phyloP scores from a whole-genome alignment of 345 rosid species.

The Luvunga scandens region DNA sequence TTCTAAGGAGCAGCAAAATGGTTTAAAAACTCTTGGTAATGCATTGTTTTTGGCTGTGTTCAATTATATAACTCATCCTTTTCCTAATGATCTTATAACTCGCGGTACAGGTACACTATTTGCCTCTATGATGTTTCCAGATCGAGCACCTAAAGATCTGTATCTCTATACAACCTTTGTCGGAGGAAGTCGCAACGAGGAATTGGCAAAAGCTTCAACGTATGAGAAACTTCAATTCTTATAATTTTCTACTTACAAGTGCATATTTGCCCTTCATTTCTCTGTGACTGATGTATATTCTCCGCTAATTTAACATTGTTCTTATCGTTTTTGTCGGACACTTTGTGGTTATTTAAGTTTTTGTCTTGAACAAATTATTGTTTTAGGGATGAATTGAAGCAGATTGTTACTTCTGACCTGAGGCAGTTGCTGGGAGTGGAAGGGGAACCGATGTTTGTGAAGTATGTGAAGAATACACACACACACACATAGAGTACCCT shows the following conservation, averaged over 20 bases:
- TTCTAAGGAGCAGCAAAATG: conserved; percentile 77
- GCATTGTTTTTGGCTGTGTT: conserved; percentile 3
- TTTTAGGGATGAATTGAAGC: conserved; percentile 68
- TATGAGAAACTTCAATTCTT: conserved; percentile 28
- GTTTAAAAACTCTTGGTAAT: conserved; percentile 84
- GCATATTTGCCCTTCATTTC: neutral
- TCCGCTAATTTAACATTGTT: neutral
- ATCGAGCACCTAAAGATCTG: conserved; percentile 66
- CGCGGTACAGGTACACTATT: conserved; percentile 75
- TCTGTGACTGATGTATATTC: neutral
- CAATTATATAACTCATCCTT: neutral
- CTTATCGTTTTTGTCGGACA: neutral
- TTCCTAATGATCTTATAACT: neutral
- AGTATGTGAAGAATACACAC: conserved; percentile 40
- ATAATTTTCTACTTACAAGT: neutral
- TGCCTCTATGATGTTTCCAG: conserved; percentile 96
- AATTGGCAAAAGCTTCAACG: conserved; percentile 84
- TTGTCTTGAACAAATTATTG: neutral
- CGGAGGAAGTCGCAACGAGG: conserved; percentile 89
- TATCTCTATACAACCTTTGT: conserved; percentile 90
- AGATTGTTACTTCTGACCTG: conserved; percentile 81
- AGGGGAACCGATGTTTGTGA: conserved; percentile 80
- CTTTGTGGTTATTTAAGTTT: neutral
- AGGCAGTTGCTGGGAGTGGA: conserved; percentile 78
- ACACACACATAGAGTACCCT: neutral